Percentiles rank a stretch among this genome's conserved stretches.
Evolutionary conservation across 1,284 basidiomycete genomes (phyloP).

Genomic region (Hymenochaete sp.): DNA sequence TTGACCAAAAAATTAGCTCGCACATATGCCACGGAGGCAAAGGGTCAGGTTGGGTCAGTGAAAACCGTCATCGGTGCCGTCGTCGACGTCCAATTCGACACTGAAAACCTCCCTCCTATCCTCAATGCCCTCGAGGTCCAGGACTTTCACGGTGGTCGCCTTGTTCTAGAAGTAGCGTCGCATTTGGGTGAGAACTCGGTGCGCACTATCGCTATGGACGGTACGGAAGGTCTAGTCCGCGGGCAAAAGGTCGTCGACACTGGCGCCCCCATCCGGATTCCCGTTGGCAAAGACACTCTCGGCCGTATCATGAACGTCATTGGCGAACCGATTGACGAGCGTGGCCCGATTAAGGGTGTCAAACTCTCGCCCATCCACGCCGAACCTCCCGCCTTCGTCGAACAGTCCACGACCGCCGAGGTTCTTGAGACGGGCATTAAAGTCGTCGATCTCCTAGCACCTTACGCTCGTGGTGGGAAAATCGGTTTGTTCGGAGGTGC

Average conservation of each 20-base stretch:
- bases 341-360: conserved; percentile 95
- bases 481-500: conserved; percentile 99
- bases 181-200: conserved; percentile 99
- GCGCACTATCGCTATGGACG: conserved; percentile 96
- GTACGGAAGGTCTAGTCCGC: conserved; percentile 99
- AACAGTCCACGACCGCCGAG: conserved; percentile 97
- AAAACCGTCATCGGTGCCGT: conserved; percentile 98
- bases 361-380: conserved; percentile 90
- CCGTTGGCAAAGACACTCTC: conserved; percentile 88
- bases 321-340: conserved; percentile 98
- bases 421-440: conserved; percentile 99
- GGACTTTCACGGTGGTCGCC: conserved; percentile 84
- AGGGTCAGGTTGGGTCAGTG: conserved; percentile 62
- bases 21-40: conserved; percentile 86
- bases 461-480: conserved; percentile 99
- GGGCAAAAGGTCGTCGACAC: conserved; percentile 97
- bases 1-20: conserved; percentile 44
- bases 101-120: conserved; percentile 88
- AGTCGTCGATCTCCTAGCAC: conserved; percentile 98
- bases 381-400: conserved; percentile 93
- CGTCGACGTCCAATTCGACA: conserved; percentile 95
- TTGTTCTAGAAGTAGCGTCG: conserved; percentile 94
- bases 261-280: conserved; percentile 92
- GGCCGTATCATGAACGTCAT: conserved; percentile 99
- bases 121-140: conserved; percentile 98